Conservation (phyloP, 2,329 filamentous ascomycete species). For the Diaporthe vexans region DNA sequence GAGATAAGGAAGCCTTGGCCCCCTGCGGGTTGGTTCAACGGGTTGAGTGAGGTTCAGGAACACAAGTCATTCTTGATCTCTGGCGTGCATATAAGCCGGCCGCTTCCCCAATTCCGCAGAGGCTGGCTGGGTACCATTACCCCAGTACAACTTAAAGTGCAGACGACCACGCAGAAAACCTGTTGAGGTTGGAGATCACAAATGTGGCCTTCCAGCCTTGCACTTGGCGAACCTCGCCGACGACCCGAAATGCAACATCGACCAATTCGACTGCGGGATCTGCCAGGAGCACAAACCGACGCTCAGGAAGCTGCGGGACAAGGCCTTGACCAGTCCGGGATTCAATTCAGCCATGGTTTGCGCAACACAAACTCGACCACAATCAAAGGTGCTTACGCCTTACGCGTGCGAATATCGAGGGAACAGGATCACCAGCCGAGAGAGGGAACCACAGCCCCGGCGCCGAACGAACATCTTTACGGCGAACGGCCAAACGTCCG, state of each 20-base stretch:
- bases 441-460: background rate
- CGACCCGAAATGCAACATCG: background rate
- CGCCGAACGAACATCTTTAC: constrained; percentile 23
- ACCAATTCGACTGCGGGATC: background rate
- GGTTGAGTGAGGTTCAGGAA: background rate
- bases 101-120: background rate
- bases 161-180: constrained; percentile 9
- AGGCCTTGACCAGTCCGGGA: background rate
- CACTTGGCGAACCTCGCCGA: constrained; percentile 28
- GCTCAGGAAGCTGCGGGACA: background rate
- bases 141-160: background rate
- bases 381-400: background rate
- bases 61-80: constrained; percentile 14
- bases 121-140: background rate
- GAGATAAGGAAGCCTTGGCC: constrained; percentile 33
- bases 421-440: background rate
- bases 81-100: constrained; percentile 31
- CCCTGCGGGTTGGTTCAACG: constrained; percentile 10
- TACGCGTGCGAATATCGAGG: background rate
- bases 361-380: background rate
- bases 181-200: constrained; percentile 13
- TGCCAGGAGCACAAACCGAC: background rate
- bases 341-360: background rate
- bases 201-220: constrained; percentile 1
- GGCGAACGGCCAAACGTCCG: constrained; percentile 25